A percentile compares a stretch with the other conserved stretches of the same genome.
phyloP scores from a whole-genome alignment of 2,329 filamentous ascomycete genomes.

The Penicillium sp. region DNA sequence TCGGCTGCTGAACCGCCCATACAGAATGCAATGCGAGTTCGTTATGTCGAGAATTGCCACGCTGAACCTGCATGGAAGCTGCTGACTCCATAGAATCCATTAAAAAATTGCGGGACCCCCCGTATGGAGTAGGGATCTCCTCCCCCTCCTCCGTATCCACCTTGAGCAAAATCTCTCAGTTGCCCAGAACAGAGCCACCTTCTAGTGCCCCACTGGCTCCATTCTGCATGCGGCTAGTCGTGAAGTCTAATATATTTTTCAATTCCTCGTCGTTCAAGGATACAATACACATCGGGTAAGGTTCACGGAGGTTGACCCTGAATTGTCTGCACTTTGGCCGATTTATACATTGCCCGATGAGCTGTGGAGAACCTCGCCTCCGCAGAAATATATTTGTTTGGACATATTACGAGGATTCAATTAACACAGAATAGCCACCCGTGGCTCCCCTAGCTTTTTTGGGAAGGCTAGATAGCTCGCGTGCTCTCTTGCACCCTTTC shows the following conservation, averaged over 20 bases:
- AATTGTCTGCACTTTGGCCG: background rate
- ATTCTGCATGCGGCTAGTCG: background rate
- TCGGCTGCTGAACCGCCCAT: background rate
- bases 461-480: slow-evolving; percentile 6
- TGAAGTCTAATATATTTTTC: slow-evolving; percentile 14
- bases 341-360: background rate
- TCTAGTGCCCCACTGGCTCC: slow-evolving; percentile 4
- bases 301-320: slow-evolving; percentile 4
- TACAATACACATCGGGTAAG: background rate
- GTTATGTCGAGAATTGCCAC: slow-evolving; percentile 5
- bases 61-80: background rate
- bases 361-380: background rate
- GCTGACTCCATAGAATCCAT: background rate
- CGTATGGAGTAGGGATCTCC: slow-evolving; percentile 19
- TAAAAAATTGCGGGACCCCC: slow-evolving; percentile 4
- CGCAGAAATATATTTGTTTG: background rate
- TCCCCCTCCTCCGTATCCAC: slow-evolving; percentile 9
- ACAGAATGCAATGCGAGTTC: background rate
- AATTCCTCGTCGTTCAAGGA: background rate
- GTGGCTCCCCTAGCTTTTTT: background rate
- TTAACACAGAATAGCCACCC: background rate
- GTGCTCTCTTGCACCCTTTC: background rate
- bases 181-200: background rate
- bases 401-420: background rate
- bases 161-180: slow-evolving; percentile 17